Evolutionary conservation across 2,329 filamentous ascomycete species (phyloP).

Genomic region (Byssothecium circinans): DNA sequence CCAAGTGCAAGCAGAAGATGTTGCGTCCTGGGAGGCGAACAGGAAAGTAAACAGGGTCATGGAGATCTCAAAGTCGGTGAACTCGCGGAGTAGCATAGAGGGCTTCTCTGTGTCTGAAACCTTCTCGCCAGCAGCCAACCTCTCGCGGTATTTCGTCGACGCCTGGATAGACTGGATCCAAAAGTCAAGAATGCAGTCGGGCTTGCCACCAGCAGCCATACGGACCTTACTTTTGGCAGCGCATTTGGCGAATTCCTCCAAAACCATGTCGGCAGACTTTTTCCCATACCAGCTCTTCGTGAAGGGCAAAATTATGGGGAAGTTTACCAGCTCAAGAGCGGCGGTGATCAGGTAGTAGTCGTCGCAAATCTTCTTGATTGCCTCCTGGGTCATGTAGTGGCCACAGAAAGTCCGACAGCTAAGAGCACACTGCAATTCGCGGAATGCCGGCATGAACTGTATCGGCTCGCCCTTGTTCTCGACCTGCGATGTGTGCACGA

Average conservation of each 20-base stretch:
- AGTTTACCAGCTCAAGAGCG: conserved; percentile 92
- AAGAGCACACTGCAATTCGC: conserved; percentile 91
- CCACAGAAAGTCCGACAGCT: conserved; percentile 97
- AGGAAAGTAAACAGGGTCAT: conserved; percentile 95
- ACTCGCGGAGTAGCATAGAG: conserved; percentile 76
- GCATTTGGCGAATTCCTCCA: conserved; percentile 86
- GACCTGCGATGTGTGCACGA: conserved; percentile 70
- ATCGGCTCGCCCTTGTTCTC: conserved; percentile 71
- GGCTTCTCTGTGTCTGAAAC: conserved; percentile 72
- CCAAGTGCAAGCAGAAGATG: conserved; percentile 91
- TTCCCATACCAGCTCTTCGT: conserved; percentile 98
- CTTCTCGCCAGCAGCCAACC: conserved; percentile 69
- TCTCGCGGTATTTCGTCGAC: conserved; percentile 78
- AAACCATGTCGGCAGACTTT: conserved; percentile 89
- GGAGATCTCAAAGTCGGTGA: conserved; percentile 86
- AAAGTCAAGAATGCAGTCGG: conserved; percentile 91
- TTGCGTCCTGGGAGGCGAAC: conserved; percentile 96
- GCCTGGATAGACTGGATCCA: conserved; percentile 84
- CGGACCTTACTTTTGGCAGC: conserved; percentile 90
- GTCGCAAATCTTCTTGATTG: conserved; percentile 90
- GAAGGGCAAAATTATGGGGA: conserved; percentile 83
- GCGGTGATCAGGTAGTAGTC: conserved; percentile 97
- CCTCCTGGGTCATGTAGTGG: conserved; percentile 88
- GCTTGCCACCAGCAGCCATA: conserved; percentile 83
- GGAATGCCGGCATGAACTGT: conserved; percentile 89